A percentile compares a stretch with the other conserved stretches of the same genome.
phyloP scores from a whole-genome alignment of 768 basidiomycete species.

The Tricholoma bakamatsutake region DNA sequence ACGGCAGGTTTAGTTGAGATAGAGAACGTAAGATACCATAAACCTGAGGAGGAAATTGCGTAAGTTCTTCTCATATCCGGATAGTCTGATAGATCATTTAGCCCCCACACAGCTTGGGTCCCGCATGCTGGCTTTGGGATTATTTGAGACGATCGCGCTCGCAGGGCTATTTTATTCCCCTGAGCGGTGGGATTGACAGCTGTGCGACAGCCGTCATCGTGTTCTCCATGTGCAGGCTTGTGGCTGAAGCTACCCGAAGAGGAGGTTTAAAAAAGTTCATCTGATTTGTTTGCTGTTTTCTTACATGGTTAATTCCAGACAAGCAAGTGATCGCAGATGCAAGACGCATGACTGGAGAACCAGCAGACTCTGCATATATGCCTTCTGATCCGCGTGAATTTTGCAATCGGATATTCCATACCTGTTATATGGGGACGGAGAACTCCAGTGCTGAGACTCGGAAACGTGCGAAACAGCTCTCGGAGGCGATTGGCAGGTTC shows the following conservation, averaged over 20 bases:
- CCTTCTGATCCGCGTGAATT: conserved; percentile 89
- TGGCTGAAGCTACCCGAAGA: conserved; percentile 66
- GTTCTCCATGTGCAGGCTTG: conserved; percentile 92
- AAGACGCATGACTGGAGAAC: conserved; percentile 80
- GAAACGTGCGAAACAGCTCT: conserved; percentile 78
- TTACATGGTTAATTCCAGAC: conserved; percentile 35
- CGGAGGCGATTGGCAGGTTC: conserved; percentile 86
- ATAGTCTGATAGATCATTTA: background rate
- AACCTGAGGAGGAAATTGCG: conserved; percentile 97
- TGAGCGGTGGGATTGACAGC: conserved; percentile 96
- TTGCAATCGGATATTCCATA: conserved; percentile 84
- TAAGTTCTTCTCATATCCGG: conserved; percentile 35
- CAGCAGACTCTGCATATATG: conserved; percentile 72
- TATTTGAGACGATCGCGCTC: conserved; percentile 91
- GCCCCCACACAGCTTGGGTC: conserved; percentile 64
- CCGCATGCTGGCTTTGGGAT: conserved; percentile 99
- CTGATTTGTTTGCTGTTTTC: background rate
- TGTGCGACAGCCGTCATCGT: conserved; percentile 97
- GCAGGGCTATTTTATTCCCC: conserved; percentile 91
- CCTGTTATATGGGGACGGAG: conserved; percentile 98
- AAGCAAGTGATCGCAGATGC: conserved; percentile 88
- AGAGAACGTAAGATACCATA: conserved; percentile 65
- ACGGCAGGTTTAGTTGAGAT: conserved; percentile 32
- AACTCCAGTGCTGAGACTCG: conserved; percentile 89
- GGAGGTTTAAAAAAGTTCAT: conserved; percentile 37